Evolutionary conservation across 2,329 filamentous ascomycete species (phyloP), one percentile per base, ranked within the genome.

Genomic region (Sclerotinia nivalis): DNA sequence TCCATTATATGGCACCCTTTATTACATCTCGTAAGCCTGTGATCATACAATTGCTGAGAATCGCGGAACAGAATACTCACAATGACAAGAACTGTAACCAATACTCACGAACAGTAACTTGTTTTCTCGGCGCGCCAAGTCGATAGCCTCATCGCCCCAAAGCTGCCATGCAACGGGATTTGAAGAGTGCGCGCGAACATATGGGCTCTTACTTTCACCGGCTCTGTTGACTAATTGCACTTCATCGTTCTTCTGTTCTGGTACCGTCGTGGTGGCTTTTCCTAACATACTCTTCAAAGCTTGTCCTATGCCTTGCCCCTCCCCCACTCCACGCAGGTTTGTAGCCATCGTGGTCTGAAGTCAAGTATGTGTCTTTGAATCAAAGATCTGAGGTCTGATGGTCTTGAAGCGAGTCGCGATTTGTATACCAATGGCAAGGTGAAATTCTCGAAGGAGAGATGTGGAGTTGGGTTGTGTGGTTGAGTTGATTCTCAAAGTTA

Each of bases 81-180:
- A 97, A 82, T 98, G 95, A 79, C 96, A 98, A 55, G 96, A 93
- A 28, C 91, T 91, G 83, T 97, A 99, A 62, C 96, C 96, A 77
- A 98, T 94, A 79, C 95, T 96, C 72, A 98, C 84, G 78, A 97
- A 98, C 71, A 99, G 89, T 70, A 97, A 85, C 77, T 93, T 92
- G 80, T 98, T 96, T 75, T 94, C 88, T 75, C 85, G 87, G 79
- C 88, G 91, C 22, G 96, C 95, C 61, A 93, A 84, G 73, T 87
- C 86, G 68, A 97, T 84, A 22, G 93, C 88, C 76, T 93, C 89
- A 31, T 90, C 85, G 74, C 91, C 91, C 84, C 97, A 92, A 71
- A 93, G 84, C 84, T 99, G 96, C 96, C 96, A 99, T 76, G 90
- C 89, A 50, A 98, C 94, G 1, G 90, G 89, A 79, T 96, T 97